Evolutionary conservation across 352 stramenopile genomes (phyloP).

Genomic region (Pythium phragmiticola): DNA sequence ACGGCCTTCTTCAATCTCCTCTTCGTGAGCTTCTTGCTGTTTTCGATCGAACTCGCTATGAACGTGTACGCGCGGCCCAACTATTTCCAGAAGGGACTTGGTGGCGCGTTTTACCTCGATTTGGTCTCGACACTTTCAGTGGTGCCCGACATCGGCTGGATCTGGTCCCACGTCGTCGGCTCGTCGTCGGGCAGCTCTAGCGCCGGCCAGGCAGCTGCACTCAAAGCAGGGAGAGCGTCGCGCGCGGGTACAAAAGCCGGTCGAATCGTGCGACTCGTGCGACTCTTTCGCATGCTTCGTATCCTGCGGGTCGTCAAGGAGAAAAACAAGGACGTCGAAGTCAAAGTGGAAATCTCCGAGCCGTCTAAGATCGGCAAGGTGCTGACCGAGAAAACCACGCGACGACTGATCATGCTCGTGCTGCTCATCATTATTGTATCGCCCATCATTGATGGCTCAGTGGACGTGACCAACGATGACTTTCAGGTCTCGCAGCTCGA

Average conservation of each 20-base stretch:
- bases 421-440: slow-evolving; percentile 87
- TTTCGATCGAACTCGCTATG: slow-evolving; percentile 58
- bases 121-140: slow-evolving; percentile 92
- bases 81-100: slow-evolving; percentile 74
- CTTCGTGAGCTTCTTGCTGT: slow-evolving; percentile 79
- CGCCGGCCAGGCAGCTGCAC: slow-evolving; percentile 53
- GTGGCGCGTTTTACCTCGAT: slow-evolving; percentile 93
- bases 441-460: slow-evolving; percentile 73
- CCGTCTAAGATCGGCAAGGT: slow-evolving; percentile 94
- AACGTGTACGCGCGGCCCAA: slow-evolving; percentile 72
- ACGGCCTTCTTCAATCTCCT: slow-evolving; percentile 74
- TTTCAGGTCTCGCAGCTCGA: slow-evolving; percentile 79
- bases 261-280: slow-evolving; percentile 90
- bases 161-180: slow-evolving; percentile 65
- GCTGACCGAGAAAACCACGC: slow-evolving; percentile 93
- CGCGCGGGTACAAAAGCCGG: slow-evolving; percentile 85
- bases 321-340: slow-evolving; percentile 64
- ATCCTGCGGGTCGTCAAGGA: slow-evolving; percentile 80
- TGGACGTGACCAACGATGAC: slow-evolving; percentile 70
- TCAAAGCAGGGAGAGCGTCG: slow-evolving; percentile 84
- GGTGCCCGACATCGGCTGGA: slow-evolving; percentile 88
- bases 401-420: slow-evolving; percentile 90
- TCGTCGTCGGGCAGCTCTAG: slow-evolving; percentile 25
- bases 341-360: slow-evolving; percentile 77
- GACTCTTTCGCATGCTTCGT: slow-evolving; percentile 89